Conservation (phyloP, 140 eudicot genomes). For the Bidens hawaiensis region DNA sequence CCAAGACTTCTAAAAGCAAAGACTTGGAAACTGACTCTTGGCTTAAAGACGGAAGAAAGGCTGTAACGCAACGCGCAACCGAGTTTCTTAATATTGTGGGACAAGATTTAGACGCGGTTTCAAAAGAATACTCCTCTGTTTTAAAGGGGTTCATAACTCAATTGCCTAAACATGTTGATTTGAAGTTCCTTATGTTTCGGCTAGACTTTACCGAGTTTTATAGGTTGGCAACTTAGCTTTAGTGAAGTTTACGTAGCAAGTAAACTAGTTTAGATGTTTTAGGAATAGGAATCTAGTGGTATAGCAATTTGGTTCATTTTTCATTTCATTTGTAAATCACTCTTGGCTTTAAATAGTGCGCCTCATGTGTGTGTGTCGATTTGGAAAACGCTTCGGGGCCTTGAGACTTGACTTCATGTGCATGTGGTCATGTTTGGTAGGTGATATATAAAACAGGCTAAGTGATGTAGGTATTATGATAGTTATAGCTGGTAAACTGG, state of each 20-base stretch:
- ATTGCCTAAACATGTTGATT: slow-evolving; percentile 70
- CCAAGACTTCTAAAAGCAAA: slow-evolving; percentile 37
- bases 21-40: slow-evolving; percentile 53
- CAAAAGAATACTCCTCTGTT: slow-evolving; percentile 58
- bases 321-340: too few relatives aligned
- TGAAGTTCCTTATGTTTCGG: slow-evolving; percentile 68
- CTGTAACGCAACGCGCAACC: slow-evolving; percentile 60
- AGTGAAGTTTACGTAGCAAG: not conserved
- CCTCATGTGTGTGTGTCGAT: too few relatives aligned
- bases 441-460: too few relatives aligned
- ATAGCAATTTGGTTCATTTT: too few relatives aligned
- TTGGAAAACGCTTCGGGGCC: too few relatives aligned
- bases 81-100: slow-evolving; percentile 57
- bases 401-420: too few relatives aligned
- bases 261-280: not conserved
- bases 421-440: too few relatives aligned
- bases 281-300: too few relatives aligned
- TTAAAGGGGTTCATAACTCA: slow-evolving; percentile 60
- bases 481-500: too few relatives aligned
- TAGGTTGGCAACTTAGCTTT: slow-evolving; percentile 32
- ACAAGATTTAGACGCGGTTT: slow-evolving; percentile 53
- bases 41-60: slow-evolving; percentile 87
- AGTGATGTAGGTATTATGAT: too few relatives aligned
- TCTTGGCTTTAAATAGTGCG: too few relatives aligned
- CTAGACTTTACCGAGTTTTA: slow-evolving; percentile 73